Evolutionary conservation across 768 basidiomycete genomes (phyloP).

Genomic region (Clitopilus hobsonii): DNA sequence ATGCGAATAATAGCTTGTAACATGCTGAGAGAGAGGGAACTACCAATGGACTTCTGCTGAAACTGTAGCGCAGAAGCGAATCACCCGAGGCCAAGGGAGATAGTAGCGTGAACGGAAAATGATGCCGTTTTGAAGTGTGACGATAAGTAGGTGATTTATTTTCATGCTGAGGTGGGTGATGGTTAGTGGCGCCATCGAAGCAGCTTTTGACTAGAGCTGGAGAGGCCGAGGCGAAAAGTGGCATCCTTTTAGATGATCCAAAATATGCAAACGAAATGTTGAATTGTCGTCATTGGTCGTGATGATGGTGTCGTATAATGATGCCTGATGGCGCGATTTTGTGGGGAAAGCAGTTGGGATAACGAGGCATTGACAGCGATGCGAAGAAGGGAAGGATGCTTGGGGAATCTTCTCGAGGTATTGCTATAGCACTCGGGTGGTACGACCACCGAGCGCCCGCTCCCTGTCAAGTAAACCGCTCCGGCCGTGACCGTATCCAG

Average conservation of each 20-base stretch:
- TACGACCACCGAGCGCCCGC: conserved; percentile 15
- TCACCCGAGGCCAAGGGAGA: not conserved
- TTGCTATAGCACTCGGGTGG: not conserved
- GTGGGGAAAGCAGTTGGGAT: not conserved
- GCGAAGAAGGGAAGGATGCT: not conserved
- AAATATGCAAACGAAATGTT: not conserved
- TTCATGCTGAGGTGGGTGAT: not conserved
- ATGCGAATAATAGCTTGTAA: not conserved
- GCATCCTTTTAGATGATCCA: not conserved
- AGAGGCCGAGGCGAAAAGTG: not conserved
- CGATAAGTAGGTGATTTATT: not conserved
- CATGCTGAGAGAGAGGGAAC: not conserved
- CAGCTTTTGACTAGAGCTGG: no score
- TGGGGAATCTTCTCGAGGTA: not conserved
- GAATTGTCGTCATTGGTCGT: not conserved
- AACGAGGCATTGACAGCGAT: not conserved
- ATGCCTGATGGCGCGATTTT: not conserved
- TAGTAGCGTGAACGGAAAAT: not conserved
- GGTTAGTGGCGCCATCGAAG: not conserved
- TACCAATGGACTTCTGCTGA: not conserved
- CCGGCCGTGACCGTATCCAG: conserved; percentile 60
- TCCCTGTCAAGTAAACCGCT: conserved; percentile 54
- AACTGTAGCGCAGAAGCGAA: not conserved
- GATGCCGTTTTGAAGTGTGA: not conserved
- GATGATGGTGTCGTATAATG: not conserved